Evolutionary conservation across 2,329 filamentous ascomycete species (phyloP), one percentile per base, ranked within the genome.

Genomic region (Zelopaecilomyces penicillatus): DNA sequence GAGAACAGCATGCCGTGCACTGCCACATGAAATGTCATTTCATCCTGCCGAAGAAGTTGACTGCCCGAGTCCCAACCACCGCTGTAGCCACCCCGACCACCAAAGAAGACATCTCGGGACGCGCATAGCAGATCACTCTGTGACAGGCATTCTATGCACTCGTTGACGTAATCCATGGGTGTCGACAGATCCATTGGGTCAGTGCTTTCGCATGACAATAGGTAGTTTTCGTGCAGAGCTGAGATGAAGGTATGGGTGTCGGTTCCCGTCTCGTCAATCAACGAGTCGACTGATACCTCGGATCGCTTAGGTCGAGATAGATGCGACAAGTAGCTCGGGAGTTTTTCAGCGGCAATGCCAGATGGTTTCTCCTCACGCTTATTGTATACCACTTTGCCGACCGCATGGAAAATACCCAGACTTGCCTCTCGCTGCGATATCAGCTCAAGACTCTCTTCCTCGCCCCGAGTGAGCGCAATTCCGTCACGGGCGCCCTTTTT

Each of bases 381-480:
- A 68, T 98, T 98, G 68, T 97, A 95, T 1, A 97, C 83, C 3
- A 98, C 87, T 60, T 93, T 96, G 4, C 91, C 93, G 9, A 97
- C 86, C 1, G 93, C 89, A 62, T 98, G 93, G 58, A 98, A 98
- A 41, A 98, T 88, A 2, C 91, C 93, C 3, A 98, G 71, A 50
- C 84, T 95, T 11, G 86, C 83, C 66, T 97, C 93, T 45, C 93
- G 79, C 57, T 90, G 87, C 1, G 86, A 88, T 26, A 97, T 78
- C 47, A 93, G 70, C 57, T 88, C 80, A 7, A 97, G 65, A 5
- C 82, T 90, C 50, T 94, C 84, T 47, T 78, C 72, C 62, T 97
- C 93, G 57, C 84, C 82, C 49, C 77, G 76, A 0, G 89, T 95
- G 46, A 95, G 64, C 4, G 68, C 65, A 6, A 79, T 70, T 19